These are phyloP conservation scores for Ilex aquifolium DNA, from an alignment of 257 asterid genomes.

Conservation along the genomic window DNA sequence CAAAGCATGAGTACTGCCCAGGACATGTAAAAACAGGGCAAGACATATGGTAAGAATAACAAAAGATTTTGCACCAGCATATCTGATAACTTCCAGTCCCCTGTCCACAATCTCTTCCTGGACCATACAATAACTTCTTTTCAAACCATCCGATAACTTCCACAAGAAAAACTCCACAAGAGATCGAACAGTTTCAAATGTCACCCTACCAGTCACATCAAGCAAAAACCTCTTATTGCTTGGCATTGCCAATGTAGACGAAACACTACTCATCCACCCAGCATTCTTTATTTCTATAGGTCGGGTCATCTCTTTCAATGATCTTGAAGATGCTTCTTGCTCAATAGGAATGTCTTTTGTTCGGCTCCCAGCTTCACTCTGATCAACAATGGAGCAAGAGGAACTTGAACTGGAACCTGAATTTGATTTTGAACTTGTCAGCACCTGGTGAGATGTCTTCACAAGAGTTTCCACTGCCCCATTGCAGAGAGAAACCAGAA, in stretches of 20 bases:
- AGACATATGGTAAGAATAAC: constrained; percentile 70
- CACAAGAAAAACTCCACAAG: constrained; percentile 50
- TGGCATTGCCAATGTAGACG: constrained; percentile 80
- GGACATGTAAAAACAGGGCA: constrained; percentile 56
- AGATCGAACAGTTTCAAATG: constrained; percentile 78
- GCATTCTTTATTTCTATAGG: constrained; percentile 31
- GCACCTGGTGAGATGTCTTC: constrained; percentile 80
- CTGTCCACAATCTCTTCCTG: constrained; percentile 59
- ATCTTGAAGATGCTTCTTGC: constrained; percentile 22
- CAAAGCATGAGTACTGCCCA: constrained; percentile 47
- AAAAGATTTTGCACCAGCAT: constrained; percentile 70
- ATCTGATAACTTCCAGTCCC: constrained; percentile 73
- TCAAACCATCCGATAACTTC: constrained; percentile 58
- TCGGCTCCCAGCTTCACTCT: constrained; percentile 24
- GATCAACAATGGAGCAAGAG: constrained; percentile 29
- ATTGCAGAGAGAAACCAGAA: constrained; percentile 75
- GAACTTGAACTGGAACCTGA: constrained; percentile 16
- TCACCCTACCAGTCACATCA: constrained; percentile 90
- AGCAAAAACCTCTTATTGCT: constrained; percentile 76
- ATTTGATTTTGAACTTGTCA: constrained; percentile 55
- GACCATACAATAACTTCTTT: constrained; percentile 51
- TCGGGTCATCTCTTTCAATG: constrained; percentile 20
- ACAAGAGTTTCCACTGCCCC: constrained; percentile 90
- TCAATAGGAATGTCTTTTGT: constrained; percentile 22
- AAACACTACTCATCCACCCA: constrained; percentile 73